Evolutionary conservation across 768 basidiomycete genomes (phyloP).

Genomic region (Dictyophora rubrovolvata): DNA sequence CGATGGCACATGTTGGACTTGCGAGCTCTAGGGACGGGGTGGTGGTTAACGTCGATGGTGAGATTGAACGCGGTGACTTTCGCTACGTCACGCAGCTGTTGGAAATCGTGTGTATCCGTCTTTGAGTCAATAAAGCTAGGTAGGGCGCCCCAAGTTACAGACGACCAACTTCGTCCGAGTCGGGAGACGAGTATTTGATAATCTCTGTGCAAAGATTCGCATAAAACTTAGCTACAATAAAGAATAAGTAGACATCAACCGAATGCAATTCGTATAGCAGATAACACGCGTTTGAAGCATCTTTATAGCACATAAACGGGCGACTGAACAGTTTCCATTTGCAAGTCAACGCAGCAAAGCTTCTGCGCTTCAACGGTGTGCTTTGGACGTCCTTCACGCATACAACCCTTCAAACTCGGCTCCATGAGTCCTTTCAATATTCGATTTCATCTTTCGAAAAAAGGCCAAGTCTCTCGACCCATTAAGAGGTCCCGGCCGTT

Average conservation of each 20-base stretch:
- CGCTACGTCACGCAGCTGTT: constrained; percentile 38
- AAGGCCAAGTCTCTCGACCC: no score
- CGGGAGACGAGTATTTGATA: constrained; percentile 43
- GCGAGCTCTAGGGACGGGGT: constrained; percentile 37
- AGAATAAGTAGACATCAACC: constrained; percentile 40
- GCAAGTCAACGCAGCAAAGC: constrained; percentile 28
- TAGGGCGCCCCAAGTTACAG: constrained; percentile 38
- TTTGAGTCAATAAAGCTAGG: no score
- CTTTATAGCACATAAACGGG: constrained; percentile 46
- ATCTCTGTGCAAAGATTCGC: constrained; percentile 46
- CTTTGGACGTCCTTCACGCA: constrained; percentile 30
- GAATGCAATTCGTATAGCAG: constrained; percentile 26
- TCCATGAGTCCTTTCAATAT: no score
- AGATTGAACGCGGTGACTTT: constrained; percentile 38
- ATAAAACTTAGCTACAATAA: constrained; percentile 43
- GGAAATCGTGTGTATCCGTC: constrained; percentile 43
- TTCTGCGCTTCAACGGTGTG: constrained; percentile 37
- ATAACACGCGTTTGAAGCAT: constrained; percentile 32
- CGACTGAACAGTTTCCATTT: constrained; percentile 40
- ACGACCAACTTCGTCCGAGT: constrained; percentile 43
- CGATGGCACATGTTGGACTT: constrained; percentile 43
- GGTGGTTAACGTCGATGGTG: constrained; percentile 36
- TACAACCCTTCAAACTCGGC: constrained; percentile 22
- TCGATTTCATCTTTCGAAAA: no score
- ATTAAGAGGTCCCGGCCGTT: no score